Conservation (phyloP, 768 basidiomycete genomes). For the Clavaria fumosa region DNA sequence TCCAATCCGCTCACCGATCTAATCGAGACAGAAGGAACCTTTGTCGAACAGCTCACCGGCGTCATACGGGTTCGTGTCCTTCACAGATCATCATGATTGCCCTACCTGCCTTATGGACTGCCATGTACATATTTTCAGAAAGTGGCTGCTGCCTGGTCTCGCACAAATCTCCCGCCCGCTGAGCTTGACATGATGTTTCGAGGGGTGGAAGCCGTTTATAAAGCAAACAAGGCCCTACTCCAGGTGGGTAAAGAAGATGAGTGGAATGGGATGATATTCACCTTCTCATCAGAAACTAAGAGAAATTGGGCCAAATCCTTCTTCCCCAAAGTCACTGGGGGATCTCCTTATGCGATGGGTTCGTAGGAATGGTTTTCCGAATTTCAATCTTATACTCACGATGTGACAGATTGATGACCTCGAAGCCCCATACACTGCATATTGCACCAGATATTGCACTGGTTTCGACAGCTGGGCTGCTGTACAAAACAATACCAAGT, state of each 20-base stretch:
- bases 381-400: slow-evolving; percentile 10
- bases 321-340: slow-evolving; percentile 85
- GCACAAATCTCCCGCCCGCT: slow-evolving; percentile 83
- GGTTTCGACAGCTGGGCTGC: slow-evolving; percentile 81
- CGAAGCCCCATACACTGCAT: slow-evolving; percentile 71
- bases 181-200: slow-evolving; percentile 92
- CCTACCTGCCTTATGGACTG: neutral
- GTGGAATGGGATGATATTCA: slow-evolving; percentile 9
- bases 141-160: slow-evolving; percentile 96
- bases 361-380: slow-evolving; percentile 16
- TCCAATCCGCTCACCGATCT: slow-evolving; percentile 81
- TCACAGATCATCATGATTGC: slow-evolving; percentile 8
- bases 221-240: slow-evolving; percentile 73
- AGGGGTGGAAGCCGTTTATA: slow-evolving; percentile 82
- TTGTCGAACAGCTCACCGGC: slow-evolving; percentile 80
- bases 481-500: slow-evolving; percentile 58
- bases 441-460: slow-evolving; percentile 50
- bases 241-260: slow-evolving; percentile 30
- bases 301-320: slow-evolving; percentile 85
- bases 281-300: slow-evolving; percentile 60
- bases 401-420: slow-evolving; percentile 74
- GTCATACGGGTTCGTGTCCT: slow-evolving; percentile 68
- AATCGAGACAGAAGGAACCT: slow-evolving; percentile 83
- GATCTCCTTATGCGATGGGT: slow-evolving; percentile 98
- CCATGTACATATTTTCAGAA: slow-evolving; percentile 35